phyloP scores from a whole-genome alignment of 1,139 yeast species.

The Hyphopichia fennica region DNA sequence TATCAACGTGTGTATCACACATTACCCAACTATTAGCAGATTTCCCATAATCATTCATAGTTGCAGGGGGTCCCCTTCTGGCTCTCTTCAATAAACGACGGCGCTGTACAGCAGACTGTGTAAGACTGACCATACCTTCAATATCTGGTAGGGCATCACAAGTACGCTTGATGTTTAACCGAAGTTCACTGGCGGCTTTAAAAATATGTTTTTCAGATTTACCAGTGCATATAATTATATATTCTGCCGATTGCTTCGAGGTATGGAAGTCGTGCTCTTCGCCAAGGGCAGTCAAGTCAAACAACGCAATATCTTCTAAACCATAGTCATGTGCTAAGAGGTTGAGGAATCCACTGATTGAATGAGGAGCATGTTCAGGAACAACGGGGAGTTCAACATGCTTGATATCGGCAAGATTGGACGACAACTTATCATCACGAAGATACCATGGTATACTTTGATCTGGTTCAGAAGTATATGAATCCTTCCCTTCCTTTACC shows the following conservation, averaged over 20 bases:
- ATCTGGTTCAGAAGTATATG: conserved; percentile 1
- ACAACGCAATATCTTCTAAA: conserved; percentile 55
- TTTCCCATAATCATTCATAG: conserved; percentile 58
- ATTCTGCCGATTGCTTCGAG: conserved; percentile 36
- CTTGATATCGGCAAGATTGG: conserved; percentile 31
- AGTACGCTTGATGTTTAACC: conserved; percentile 35
- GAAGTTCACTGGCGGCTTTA: conserved; percentile 65
- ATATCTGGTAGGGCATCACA: conserved; percentile 45
- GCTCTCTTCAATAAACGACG: conserved; percentile 64
- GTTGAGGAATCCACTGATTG: conserved; percentile 45
- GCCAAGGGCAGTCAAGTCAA: conserved; percentile 45
- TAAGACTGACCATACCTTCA: conserved; percentile 72
- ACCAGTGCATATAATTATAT: conserved; percentile 72
- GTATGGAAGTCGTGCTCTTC: conserved; percentile 41
- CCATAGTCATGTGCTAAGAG: conserved; percentile 64
- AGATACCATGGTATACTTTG: conserved; percentile 61
- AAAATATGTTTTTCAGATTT: conserved; percentile 74
- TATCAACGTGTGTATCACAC: conserved; percentile 65
- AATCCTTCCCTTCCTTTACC: too few relatives aligned
- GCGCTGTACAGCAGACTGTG: conserved; percentile 56
- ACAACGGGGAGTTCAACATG: conserved; percentile 42
- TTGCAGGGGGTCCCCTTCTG: conserved; percentile 52
- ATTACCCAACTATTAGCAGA: conserved; percentile 77
- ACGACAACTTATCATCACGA: conserved; percentile 46
- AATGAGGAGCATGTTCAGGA: conserved; percentile 58